These are phyloP conservation scores for Stemphylium beticola DNA, from an alignment of 2,329 filamentous ascomycete species.

Conservation along the genomic window DNA sequence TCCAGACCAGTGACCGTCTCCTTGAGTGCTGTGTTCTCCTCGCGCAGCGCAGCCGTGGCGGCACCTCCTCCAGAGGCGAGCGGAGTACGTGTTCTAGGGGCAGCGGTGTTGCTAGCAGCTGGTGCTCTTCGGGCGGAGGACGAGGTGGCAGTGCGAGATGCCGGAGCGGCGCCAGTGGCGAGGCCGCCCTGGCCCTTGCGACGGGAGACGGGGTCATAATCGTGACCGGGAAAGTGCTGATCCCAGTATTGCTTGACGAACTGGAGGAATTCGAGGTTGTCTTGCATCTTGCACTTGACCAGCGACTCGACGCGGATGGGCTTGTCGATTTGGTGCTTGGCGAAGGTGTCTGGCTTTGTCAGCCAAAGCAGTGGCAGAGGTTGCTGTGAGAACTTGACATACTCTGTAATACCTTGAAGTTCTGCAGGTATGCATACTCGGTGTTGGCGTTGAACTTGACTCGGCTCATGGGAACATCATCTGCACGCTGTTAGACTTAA, in stretches of 20 bases:
- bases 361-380: not conserved
- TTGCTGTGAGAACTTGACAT: slow-evolving; percentile 48
- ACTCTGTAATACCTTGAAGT: slow-evolving; percentile 98
- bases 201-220: slow-evolving; percentile 88
- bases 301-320: slow-evolving; percentile 86
- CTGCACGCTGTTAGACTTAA: slow-evolving; percentile 44
- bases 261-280: slow-evolving; percentile 98
- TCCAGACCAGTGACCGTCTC: slow-evolving; percentile 95
- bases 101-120: slow-evolving; percentile 48
- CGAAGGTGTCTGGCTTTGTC: slow-evolving; percentile 72
- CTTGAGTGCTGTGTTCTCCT: slow-evolving; percentile 88
- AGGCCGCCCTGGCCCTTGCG: slow-evolving; percentile 77
- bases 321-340: slow-evolving; percentile 86
- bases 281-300: slow-evolving; percentile 99
- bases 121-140: slow-evolving; percentile 52
- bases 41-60: slow-evolving; percentile 73
- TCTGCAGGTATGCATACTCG: slow-evolving; percentile 97
- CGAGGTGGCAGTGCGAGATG: slow-evolving; percentile 59
- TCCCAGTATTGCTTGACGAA: slow-evolving; percentile 98
- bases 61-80: slow-evolving; percentile 57
- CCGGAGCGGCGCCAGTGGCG: slow-evolving; percentile 52
- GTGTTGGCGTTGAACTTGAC: slow-evolving; percentile 99
- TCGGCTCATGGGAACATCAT: slow-evolving; percentile 90
- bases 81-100: slow-evolving; percentile 51
- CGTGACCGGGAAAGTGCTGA: slow-evolving; percentile 94